Percentiles rank a stretch among this genome's conserved stretches.
Conservation (phyloP, 2,329 filamentous ascomycete genomes). For the Helotiales sp. region DNA sequence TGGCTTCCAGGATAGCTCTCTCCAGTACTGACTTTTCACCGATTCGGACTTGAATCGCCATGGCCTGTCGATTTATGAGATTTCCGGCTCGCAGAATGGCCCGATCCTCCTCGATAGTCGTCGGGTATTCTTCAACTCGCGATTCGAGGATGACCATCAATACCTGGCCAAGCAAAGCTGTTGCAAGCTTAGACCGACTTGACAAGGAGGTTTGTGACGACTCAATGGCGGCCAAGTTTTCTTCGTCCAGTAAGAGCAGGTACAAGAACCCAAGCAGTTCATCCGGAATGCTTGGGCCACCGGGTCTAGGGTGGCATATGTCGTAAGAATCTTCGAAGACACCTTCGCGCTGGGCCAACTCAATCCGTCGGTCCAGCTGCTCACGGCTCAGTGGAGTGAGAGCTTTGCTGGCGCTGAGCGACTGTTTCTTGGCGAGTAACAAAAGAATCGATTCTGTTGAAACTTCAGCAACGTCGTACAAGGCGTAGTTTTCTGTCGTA, state of each 20-base stretch:
- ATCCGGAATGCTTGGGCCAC: conserved; percentile 41
- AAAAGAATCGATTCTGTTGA: conserved; percentile 54
- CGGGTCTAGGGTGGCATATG: conserved; percentile 43
- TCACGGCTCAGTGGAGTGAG: conserved; percentile 35
- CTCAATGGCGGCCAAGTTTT: conserved; percentile 46
- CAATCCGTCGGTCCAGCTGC: conserved; percentile 40
- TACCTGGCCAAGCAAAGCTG: conserved; percentile 46
- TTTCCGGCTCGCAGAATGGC: conserved; percentile 45
- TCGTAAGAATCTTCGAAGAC: conserved; percentile 67
- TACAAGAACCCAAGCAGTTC: conserved; percentile 49
- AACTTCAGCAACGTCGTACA: conserved; percentile 70
- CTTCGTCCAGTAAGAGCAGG: conserved; percentile 47
- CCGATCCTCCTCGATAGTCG: conserved; percentile 57
- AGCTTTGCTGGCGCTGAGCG: neutral
- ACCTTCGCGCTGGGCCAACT: conserved; percentile 59
- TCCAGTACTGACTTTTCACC: conserved; percentile 68
- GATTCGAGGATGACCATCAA: conserved; percentile 47
- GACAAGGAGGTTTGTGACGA: conserved; percentile 44
- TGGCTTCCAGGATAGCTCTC: conserved; percentile 49
- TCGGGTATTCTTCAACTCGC: conserved; percentile 55
- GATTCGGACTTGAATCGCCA: conserved; percentile 64
- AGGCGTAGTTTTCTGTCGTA: conserved; percentile 65
- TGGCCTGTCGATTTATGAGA: conserved; percentile 45
- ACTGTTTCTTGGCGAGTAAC: conserved; percentile 18
- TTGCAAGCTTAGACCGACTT: conserved; percentile 50